These are phyloP conservation scores for Dictyostelium citrinum DNA, from an alignment of 78 protist species.

Conservation along the genomic window DNA sequence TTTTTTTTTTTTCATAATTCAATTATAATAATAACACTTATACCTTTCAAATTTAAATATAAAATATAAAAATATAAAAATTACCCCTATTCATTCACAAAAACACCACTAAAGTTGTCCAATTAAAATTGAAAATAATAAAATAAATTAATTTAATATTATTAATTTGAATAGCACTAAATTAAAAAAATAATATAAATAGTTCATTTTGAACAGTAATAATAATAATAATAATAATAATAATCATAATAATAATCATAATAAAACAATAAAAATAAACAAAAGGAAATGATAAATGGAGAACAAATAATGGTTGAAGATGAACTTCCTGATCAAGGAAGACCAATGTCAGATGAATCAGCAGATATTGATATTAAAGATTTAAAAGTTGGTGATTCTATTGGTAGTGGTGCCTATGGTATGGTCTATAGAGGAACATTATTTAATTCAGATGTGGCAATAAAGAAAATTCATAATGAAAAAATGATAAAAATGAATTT, in stretches of 20 bases:
- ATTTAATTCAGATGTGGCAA: slow-evolving; percentile 53
- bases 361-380: slow-evolving; percentile 62
- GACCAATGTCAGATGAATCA: slow-evolving; percentile 29
- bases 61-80: neutral
- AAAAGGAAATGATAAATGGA: neutral
- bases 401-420: slow-evolving; percentile 70
- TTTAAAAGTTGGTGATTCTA: slow-evolving; percentile 16
- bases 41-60: neutral
- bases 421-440: slow-evolving; percentile 42
- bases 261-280: neutral
- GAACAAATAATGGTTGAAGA: slow-evolving; percentile 3
- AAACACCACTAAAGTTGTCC: neutral
- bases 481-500: slow-evolving; percentile 35
- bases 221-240: too few species aligned
- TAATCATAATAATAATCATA: too few species aligned
- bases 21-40: neutral
- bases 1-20: neutral
- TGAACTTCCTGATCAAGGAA: slow-evolving; percentile 18
- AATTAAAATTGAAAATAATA: neutral
- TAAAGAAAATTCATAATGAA: slow-evolving; percentile 39
- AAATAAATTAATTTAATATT: neutral
- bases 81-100: neutral
- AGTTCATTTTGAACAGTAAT: too few species aligned
- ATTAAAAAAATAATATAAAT: too few species aligned
- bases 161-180: neutral